Base-by-base conservation (phyloP, 805 yeast genomes). In the Sporopachydermia quercuum region DNA sequence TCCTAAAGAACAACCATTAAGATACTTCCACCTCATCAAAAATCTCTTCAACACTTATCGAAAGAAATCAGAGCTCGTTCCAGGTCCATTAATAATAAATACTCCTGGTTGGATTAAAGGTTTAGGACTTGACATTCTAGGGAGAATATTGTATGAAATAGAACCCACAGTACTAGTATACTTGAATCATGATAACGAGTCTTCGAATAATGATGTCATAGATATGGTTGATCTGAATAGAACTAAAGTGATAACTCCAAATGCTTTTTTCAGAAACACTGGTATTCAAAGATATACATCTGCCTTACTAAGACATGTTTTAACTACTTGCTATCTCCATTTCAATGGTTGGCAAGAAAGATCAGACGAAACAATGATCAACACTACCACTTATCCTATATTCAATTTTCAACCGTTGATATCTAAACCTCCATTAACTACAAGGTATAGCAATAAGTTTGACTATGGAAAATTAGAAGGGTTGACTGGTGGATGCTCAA, bases 41-140 rank as follows among this genome's bases (percentile, higher is more conserved):
- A 52, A 62, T 3, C 55, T 83, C 15, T 52, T 70, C 5, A 47
- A 51, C 2, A 51, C 52, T 11, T 70, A 57, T 19, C 48, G 0
- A 18, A 11, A 37, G 5, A 43, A 44, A 18, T 43, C 46, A 39
- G 49, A 50, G 38, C 47, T 61, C 40, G 19, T 18, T 23, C 30
- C 30, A 6, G 15, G 42, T 15, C 68, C 61, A 13, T 56, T 85
- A 3, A 54, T 86, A 1, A 66, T 87, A 3, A 86, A 86, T 49
- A 72, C 87, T 1, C 89, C 96, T 0, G 95, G 95, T 0, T 86
- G 95, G 95, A 71, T 85, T 19, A 82, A 81, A 55, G 96, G 96
- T 0, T 75, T 74, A 45, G 96, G 96, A 0, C 63, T 77, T 13
- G 78, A 74, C 37, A 57, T 86, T 5, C 61, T 82, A n/a, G 62